Base-by-base conservation (phyloP, 1,139 yeast genomes). In the Kodamaea arcana region DNA sequence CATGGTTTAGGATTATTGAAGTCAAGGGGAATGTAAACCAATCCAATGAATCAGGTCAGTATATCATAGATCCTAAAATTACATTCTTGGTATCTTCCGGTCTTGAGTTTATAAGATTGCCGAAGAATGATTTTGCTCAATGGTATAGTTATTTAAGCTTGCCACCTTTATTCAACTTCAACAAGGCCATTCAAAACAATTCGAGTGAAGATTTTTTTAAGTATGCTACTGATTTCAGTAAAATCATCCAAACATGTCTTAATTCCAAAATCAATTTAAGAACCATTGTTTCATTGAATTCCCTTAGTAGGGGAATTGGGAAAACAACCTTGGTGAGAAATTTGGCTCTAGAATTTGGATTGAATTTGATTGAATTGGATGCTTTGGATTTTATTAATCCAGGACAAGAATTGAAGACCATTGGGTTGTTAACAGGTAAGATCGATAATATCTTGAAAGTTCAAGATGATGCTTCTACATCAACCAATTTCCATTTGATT, bases 291-390 rank as follows among this genome's bases (percentile, higher is more conserved):
- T 54, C 90, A 23, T 54, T 92, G 21, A 75, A 74, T 33, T 85
- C 96, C 2, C 65, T 79, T 51, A 75, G 80, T 23, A 66, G 94
- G 35, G 90, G 86, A 4, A 77, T 85, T 7, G 98, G 98, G 0
- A 92, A 92, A 50, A 56, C 83, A 0, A 76, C 82, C 0, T 53
- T 84, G 24, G 75, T 86, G 0, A 59, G 73, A 36, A 74, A 76
- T 39, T 51, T 80, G 2, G 70, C 84, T 0, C 57, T 65, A 6
- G 75, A 75, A 26, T 54, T 81, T 35, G 96, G 97, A 0, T 58
- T 81, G 15, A 84, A 85, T 46, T 58, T 83, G 11, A 63, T 83
- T 29, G 85, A 78, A 34, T 59, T 92, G 12, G 95, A 88, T 47
- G 80, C 88, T 29, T 72, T 77, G 46, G 78, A 71, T 18, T 56